Conservation (phyloP, 306 rosid species). For the Arachis stenosperma region DNA sequence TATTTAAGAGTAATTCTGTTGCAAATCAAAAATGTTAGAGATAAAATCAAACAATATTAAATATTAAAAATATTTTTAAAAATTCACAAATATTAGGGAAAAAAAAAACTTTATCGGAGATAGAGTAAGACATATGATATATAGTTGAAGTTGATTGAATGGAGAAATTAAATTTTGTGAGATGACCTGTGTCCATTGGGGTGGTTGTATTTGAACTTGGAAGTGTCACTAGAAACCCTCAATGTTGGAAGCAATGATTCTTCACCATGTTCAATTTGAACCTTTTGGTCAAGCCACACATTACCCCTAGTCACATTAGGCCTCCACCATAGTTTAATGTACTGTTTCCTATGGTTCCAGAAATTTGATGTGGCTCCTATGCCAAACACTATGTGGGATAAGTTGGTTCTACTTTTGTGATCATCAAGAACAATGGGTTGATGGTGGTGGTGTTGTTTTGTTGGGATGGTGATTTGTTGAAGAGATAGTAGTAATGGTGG, state of each 20-base stretch:
- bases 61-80: too few relatives aligned
- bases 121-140: too few relatives aligned
- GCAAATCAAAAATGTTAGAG: too few relatives aligned
- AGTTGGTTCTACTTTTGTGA: conserved; percentile 43
- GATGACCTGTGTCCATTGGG: conserved; percentile 39
- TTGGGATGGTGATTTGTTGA: background rate
- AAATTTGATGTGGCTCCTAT: conserved; percentile 62
- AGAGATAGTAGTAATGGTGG: background rate
- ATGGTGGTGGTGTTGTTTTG: background rate
- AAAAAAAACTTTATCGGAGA: too few relatives aligned
- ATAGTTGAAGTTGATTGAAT: too few relatives aligned
- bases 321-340: conserved; percentile 73
- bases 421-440: background rate
- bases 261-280: conserved; percentile 34
- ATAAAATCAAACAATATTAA: too few relatives aligned
- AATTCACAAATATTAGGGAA: too few relatives aligned
- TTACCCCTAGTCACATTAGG: conserved; percentile 57
- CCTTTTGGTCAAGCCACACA: conserved; percentile 61
- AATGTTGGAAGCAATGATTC: conserved; percentile 40
- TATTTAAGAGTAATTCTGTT: too few relatives aligned
- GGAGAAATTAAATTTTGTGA: too few relatives aligned
- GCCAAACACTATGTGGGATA: conserved; percentile 74
- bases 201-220: conserved; percentile 48
- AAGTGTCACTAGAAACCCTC: conserved; percentile 51
- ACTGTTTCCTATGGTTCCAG: conserved; percentile 61